Evolutionary conservation across 148 eudicot genomes (phyloP).

Genomic region (Chenopodium quinoa): DNA sequence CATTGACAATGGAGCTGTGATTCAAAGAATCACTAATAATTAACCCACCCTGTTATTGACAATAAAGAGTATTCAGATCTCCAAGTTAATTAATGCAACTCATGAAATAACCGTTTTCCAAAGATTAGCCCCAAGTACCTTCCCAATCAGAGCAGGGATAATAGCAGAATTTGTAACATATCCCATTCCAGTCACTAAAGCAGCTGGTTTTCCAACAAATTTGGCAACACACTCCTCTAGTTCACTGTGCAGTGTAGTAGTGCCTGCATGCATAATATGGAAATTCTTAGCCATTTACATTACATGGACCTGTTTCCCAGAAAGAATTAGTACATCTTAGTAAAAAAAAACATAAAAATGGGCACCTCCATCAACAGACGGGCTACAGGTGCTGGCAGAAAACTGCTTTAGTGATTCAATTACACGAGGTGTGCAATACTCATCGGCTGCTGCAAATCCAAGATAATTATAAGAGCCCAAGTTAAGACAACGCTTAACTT

Average conservation of each 20-base stretch:
- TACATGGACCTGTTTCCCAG: background rate
- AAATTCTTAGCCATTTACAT: slow-evolving; percentile 17
- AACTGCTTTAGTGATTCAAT: slow-evolving; percentile 70
- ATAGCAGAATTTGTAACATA: slow-evolving; percentile 93
- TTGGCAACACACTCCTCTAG: slow-evolving; percentile 84
- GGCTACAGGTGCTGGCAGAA: slow-evolving; percentile 72
- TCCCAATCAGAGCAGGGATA: slow-evolving; percentile 84
- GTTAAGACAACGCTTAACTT: slow-evolving; percentile 69
- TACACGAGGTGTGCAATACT: slow-evolving; percentile 90
- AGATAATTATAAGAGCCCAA: slow-evolving; percentile 99
- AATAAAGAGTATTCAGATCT: slow-evolving; percentile 1
- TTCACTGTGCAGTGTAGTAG: slow-evolving; percentile 66
- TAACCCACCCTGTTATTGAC: slow-evolving; percentile 74
- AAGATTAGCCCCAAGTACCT: slow-evolving; percentile 42
- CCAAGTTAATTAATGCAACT: background rate
- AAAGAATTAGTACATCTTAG: background rate
- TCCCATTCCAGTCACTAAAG: slow-evolving; percentile 91
- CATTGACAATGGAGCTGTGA: slow-evolving; percentile 94
- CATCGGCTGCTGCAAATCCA: slow-evolving; percentile 97
- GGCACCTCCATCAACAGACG: slow-evolving; percentile 95
- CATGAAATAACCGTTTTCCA: background rate
- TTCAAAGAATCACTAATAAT: slow-evolving; percentile 94
- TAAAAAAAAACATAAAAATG: background rate
- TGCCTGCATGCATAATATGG: slow-evolving; percentile 49
- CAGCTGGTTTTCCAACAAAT: slow-evolving; percentile 89